Evolutionary conservation across 129 eudicot species (phyloP).

Genomic region (Apium graveolens): DNA sequence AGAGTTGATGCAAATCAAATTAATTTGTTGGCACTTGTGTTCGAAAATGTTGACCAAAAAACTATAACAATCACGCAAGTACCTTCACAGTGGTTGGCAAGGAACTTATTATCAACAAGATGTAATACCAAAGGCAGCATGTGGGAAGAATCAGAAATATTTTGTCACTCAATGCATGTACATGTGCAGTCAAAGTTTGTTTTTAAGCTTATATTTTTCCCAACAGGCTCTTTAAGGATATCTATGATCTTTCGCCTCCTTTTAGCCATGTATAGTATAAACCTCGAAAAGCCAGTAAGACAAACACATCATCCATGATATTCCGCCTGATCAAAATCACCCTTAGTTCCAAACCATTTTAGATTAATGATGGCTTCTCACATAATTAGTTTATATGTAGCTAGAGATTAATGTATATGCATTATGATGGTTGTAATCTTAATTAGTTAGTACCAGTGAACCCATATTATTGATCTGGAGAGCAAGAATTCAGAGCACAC

Average conservation of each 20-base stretch:
- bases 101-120: background rate
- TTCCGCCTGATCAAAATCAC: background rate
- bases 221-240: slow-evolving; percentile 7
- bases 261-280: slow-evolving; percentile 17
- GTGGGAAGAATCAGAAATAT: slow-evolving; percentile 2
- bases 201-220: slow-evolving; percentile 16
- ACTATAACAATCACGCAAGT: background rate
- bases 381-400: background rate
- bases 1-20: background rate
- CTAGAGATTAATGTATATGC: background rate
- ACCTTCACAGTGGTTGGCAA: background rate
- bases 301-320: slow-evolving; percentile 9
- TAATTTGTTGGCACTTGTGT: background rate
- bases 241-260: background rate
- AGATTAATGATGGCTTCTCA: background rate
- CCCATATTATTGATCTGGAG: no score
- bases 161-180: slow-evolving; percentile 8
- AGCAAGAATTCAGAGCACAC: no score
- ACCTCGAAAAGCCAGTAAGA: slow-evolving; percentile 16
- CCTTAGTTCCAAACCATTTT: background rate
- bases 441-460: no score
- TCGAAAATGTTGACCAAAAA: background rate
- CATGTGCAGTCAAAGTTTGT: background rate
- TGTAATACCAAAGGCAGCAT: background rate
- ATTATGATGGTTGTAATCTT: no score